Base-by-base conservation (phyloP, 352 stramenopile species). In the Phytophthora chlamydospora region DNA sequence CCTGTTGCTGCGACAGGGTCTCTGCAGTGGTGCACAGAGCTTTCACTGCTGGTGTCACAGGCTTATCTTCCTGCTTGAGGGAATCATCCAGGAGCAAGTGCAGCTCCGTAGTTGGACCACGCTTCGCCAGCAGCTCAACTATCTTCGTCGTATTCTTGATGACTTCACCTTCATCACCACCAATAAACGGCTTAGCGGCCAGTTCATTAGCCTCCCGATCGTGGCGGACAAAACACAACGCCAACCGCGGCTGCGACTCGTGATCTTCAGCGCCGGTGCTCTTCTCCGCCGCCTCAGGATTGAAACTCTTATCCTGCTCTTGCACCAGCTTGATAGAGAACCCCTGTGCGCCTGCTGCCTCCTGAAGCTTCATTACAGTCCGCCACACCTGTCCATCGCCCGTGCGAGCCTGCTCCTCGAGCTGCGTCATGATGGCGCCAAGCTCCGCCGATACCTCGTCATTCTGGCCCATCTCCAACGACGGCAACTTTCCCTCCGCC, bases 1-100 rank as follows among this genome's bases (percentile, higher is more conserved):
- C 32, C 19, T 66, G 46, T 9, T 69, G 55, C 13, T 58, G 47
- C 0, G 62, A 63, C 9, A 75, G 13, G 13, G 24, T 44, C 24
- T 66, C 46, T 10, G 41, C 47, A 55, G 48, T 48, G 21, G 41
- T 29, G 46, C 49, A 68, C 46, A 78, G 65, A 33, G 50, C 38
- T 16, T 70, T 56, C 10, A 69, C 61, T 9, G 35, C 68, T 41
- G 56, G 59, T 13, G 45, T 68, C 16, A 32, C 38, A 11, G 57
- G 17, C 0, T 61, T 8, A 31, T 31, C 45, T 7, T 44, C 17
- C n/a, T 72, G 47, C 14, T 66, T 65, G 19, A 92, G 60, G 5
- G 83, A 93, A 54, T 90, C 71, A 45, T 94, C 85, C 41, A 95
- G 21, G 47, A 95, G 89, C 35, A 93, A 59, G 16, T 66, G 66